Conservation (phyloP, 202 grass and related monocot genomes). For the Sporobolus alterniflorus region DNA sequence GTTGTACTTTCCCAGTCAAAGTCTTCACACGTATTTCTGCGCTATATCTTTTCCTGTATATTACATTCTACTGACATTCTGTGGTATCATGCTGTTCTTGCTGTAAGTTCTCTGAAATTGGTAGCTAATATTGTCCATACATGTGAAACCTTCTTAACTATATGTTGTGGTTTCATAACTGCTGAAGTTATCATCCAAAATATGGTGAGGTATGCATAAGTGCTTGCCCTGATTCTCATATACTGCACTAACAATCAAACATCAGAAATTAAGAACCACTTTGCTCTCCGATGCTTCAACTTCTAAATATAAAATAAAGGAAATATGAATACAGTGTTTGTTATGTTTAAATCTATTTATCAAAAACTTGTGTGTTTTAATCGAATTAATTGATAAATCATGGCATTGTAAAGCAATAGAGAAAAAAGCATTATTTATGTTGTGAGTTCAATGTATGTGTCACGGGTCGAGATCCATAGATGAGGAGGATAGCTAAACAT, state of each 20-base stretch:
- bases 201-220: not conserved
- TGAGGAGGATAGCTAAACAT: too few relatives aligned
- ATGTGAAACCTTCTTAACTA: not conserved
- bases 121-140: slow-evolving; percentile 3
- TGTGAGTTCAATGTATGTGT: not conserved
- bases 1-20: slow-evolving; percentile 19
- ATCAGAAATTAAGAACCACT: not conserved
- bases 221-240: not conserved
- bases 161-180: not conserved
- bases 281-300: not conserved
- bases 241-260: not conserved
- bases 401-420: not conserved
- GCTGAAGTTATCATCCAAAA: not conserved
- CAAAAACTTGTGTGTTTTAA: not conserved
- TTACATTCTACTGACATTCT: not conserved
- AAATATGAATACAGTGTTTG: not conserved
- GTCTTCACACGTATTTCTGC: slow-evolving; percentile 6
- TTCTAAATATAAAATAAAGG: not conserved
- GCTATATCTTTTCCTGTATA: slow-evolving; percentile 11
- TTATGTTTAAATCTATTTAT: not conserved
- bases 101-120: slow-evolving; percentile 17
- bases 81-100: slow-evolving; percentile 16
- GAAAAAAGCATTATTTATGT: not conserved
- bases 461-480: too few relatives aligned
- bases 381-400: not conserved